Evolutionary conservation across 2,329 filamentous ascomycete genomes (phyloP), one percentile per base, ranked within the genome.

Genomic region (Microdochium trichocladiopsis): DNA sequence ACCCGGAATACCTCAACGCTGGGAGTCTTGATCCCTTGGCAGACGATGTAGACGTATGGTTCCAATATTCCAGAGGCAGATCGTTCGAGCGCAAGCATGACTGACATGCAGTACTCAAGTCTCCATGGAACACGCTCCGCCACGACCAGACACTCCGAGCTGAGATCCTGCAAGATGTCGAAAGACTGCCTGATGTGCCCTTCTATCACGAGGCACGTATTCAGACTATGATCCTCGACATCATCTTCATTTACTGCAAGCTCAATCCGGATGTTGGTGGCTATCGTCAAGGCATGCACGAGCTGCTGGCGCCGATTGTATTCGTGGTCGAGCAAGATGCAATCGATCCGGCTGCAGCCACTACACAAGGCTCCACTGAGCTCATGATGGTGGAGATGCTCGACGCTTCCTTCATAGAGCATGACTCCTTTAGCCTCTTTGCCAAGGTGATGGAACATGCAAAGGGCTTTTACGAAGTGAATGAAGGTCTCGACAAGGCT

Each of bases 271-370:
- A 87, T 59, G 79, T 90, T 51, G 90, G 90, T 16, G 91, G 83
- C 18, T 99, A 99, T 66, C 84, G 94, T n/a, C 94, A 99, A 72
- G 94, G 94, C 11, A 99, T 99, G 93, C 94, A 99, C 66, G 94
- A 99, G 70, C 75, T 99, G 45, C 76, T 97, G 14, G 94, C 94
- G 0, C 92, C 94, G 0, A 84, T 99, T 36, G 74, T 96, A 6
- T 90, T 90, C 78, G 88, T 90, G 2, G 73, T 97, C 5, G 84
- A 92, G 59, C 78, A 86, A 60, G 94, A 99, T 70, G 87, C 92
- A 6, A 74, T 96, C 50, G 78, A 88, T 51, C 66, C 69, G 3
- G 60, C 63, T 2, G 63, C 68, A 2, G 58, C 60, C 47, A 63
- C 69, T 45, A 63, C 65, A 1, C 63, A 64, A 2, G 60, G 62